Conservation (phyloP, 176 grass and related monocot species). For the Zoysia japonica region DNA sequence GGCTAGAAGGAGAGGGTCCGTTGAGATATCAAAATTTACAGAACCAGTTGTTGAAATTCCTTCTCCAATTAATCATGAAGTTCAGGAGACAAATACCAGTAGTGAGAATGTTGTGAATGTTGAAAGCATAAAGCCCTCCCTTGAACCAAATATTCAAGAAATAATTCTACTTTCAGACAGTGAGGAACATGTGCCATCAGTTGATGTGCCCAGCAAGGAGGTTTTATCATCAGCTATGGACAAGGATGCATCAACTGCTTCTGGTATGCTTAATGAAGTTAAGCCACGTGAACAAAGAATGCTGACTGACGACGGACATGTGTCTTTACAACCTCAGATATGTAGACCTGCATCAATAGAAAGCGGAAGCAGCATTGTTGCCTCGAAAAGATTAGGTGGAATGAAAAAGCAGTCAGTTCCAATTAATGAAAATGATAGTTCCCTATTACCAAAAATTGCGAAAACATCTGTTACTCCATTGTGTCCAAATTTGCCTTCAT, state of each 20-base stretch:
- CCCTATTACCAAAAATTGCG: conserved; percentile 36
- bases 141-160: conserved; percentile 31
- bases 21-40: background rate
- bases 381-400: conserved; percentile 47
- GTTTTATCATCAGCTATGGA: conserved; percentile 41
- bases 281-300: conserved; percentile 35
- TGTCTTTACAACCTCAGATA: conserved; percentile 34
- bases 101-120: conserved; percentile 30
- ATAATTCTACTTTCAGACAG: conserved; percentile 82
- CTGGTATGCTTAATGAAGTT: conserved; percentile 27
- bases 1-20: conserved; percentile 22
- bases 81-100: conserved; percentile 20
- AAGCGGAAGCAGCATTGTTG: conserved; percentile 31
- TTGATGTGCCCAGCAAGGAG: conserved; percentile 45
- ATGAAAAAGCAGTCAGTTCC: conserved; percentile 32
- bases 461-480: conserved; percentile 39
- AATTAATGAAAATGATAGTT: conserved; percentile 39
- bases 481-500: conserved; percentile 26
- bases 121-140: conserved; percentile 34
- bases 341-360: conserved; percentile 36
- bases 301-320: background rate
- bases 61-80: conserved; percentile 21
- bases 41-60: conserved; percentile 20
- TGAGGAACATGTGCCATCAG: conserved; percentile 45
- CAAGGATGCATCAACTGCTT: conserved; percentile 22